Base-by-base conservation (phyloP, 1,284 basidiomycete species). In the Phlebopus sp. region DNA sequence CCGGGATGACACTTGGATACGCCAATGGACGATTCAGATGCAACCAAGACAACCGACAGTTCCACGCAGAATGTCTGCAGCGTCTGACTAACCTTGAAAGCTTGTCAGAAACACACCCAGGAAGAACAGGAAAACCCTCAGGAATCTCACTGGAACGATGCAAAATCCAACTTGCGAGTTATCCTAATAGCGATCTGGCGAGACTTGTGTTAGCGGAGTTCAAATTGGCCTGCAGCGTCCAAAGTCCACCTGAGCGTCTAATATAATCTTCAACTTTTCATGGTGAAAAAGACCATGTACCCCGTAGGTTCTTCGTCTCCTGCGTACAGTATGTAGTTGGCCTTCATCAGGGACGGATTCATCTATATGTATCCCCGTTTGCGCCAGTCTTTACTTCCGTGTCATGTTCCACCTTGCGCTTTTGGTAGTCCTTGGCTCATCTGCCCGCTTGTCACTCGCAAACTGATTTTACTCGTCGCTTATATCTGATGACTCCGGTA, bases 151-250 rank as follows among this genome's bases (percentile, higher is more conserved):
- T 40, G 46, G 13, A 27, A 25, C 8, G 10, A 8, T 11, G 27
- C 8, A 29, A 29, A 2, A 29, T 35, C 30, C 18, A 31, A 39
- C 3, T 6, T 23, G 21, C 38, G 38, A 25, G 7, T 15, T n/a
- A 23, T 21, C 19, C 32, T 2, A 29, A 4, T 29, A 21, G 36
- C 30, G 23, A 39, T 45, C 50, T 29, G 50, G 44, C 46, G 44
- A 39, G 51, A 46, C 29, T 45, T 40, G 27, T 29, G 43, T 39
- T 44, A 21, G 37, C 51, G 51, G 51, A 53, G 51, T 53, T 53
- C 27, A 17, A 52, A 53, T 51, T 11, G n/a, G n/a, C n/a, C n/a
- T n/a, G n/a, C 27, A 21, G 17, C 27, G 27, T 29, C 10, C 27
- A 29, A 29, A 29, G 27, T 29, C 27, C 27, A 29, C 27, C 6